Conservation (phyloP, 805 yeast genomes). For the Scheffersomyces coipomensis region DNA sequence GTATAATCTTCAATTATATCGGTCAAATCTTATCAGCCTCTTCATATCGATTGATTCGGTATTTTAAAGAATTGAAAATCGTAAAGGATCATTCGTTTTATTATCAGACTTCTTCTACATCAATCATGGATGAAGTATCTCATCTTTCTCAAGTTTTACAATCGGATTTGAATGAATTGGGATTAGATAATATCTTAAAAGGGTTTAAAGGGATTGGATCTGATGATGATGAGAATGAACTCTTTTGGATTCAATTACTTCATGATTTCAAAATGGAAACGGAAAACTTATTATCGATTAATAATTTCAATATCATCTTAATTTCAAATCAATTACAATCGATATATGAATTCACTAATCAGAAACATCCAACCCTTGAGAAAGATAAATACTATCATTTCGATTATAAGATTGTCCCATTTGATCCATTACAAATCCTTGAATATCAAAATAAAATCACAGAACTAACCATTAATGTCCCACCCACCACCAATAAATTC, state of each 20-base stretch:
- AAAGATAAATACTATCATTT: constrained; percentile 47
- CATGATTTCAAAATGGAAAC: background rate
- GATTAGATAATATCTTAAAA: constrained; percentile 41
- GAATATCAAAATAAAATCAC: constrained; percentile 3
- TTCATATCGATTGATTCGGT: background rate
- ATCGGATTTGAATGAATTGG: constrained; percentile 21
- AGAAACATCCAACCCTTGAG: background rate
- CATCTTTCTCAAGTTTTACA: constrained; percentile 40
- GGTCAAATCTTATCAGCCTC: constrained; percentile 4
- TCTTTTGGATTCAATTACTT: background rate
- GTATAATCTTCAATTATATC: constrained; percentile 29
- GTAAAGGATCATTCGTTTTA: constrained; percentile 16
- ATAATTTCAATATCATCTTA: background rate
- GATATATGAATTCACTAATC: background rate
- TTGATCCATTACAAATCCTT: constrained; percentile 1
- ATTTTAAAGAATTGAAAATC: constrained; percentile 12
- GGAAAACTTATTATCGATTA: background rate
- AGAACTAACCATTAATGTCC: constrained; percentile 3
- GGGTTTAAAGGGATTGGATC: constrained; percentile 34
- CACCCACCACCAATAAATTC: constrained; percentile 34
- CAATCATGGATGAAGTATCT: constrained; percentile 51
- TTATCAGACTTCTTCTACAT: constrained; percentile 31
- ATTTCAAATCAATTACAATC: background rate
- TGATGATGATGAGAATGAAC: constrained; percentile 1
- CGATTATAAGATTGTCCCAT: constrained; percentile 22